A percentile compares a stretch with the other conserved stretches of the same genome.
These are phyloP conservation scores for Wickerhamomyces bovis DNA, from an alignment of 805 yeast genomes.

Conservation along the genomic window DNA sequence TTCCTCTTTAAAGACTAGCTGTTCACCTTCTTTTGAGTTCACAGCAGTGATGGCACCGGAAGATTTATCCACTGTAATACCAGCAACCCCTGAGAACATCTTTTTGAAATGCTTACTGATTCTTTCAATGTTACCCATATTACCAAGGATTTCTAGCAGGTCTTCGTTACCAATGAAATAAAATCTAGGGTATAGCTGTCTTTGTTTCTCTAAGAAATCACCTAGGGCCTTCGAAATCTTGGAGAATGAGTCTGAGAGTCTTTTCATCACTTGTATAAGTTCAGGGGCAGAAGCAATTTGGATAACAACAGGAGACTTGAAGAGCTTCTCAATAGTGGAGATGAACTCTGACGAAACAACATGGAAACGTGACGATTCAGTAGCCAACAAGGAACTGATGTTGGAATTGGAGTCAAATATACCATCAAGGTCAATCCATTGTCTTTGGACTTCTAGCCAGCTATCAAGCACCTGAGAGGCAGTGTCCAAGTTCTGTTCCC, in stretches of 20 bases:
- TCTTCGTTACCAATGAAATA: conserved; percentile 91
- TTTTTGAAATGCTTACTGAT: conserved; percentile 59
- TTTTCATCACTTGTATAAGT: conserved; percentile 39
- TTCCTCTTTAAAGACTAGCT: conserved; percentile 34
- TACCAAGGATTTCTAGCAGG: conserved; percentile 74
- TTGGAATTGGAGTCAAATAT: conserved; percentile 59
- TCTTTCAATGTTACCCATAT: conserved; percentile 37
- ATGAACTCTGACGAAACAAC: conserved; percentile 57
- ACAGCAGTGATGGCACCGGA: conserved; percentile 38
- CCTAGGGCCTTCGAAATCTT: conserved; percentile 60
- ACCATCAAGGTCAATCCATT: conserved; percentile 83
- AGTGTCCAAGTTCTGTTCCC: conserved; percentile 51
- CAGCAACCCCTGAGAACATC: conserved; percentile 62
- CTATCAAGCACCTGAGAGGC: conserved; percentile 48
- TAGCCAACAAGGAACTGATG: conserved; percentile 56
- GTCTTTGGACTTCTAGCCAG: conserved; percentile 85
- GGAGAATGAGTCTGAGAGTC: conserved; percentile 47
- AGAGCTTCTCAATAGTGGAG: conserved; percentile 42
- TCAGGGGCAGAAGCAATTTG: conserved; percentile 51
- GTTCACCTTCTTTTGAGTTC: conserved; percentile 63
- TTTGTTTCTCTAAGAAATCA: conserved; percentile 74
- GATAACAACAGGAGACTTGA: conserved; percentile 43
- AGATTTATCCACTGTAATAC: conserved; percentile 32
- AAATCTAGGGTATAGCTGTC: conserved; percentile 73
- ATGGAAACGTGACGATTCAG: conserved; percentile 62